Conservation (phyloP, 805 yeast species). For the Yarrowia alimentaria region DNA sequence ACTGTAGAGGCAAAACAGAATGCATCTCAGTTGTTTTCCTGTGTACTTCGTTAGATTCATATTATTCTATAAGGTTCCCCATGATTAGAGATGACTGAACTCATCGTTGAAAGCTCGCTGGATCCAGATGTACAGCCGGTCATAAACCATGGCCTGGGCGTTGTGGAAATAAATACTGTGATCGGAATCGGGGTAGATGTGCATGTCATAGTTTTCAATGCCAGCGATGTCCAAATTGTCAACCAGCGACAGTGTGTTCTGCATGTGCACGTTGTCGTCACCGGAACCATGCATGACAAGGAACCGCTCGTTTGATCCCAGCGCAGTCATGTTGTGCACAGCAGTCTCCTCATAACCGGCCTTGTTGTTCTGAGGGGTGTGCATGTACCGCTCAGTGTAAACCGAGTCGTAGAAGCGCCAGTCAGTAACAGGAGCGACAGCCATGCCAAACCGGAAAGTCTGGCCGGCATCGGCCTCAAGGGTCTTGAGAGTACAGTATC, state of each 20-base stretch:
- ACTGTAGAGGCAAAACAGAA: too few relatives aligned
- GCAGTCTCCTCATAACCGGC: conserved; percentile 59
- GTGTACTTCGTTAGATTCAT: too few relatives aligned
- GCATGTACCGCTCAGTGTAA: conserved; percentile 94
- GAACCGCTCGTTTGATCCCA: conserved; percentile 63
- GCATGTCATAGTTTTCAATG: conserved; percentile 87
- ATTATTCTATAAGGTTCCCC: too few relatives aligned
- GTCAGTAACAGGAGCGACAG: conserved; percentile 97
- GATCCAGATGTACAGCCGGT: conserved; percentile 69
- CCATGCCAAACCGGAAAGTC: conserved; percentile 81
- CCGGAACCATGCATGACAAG: conserved; percentile 94
- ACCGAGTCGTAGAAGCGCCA: conserved; percentile 91
- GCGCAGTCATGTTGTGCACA: conserved; percentile 54
- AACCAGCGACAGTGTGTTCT: conserved; percentile 73
- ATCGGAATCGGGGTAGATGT: conserved; percentile 89
- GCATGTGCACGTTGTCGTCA: conserved; percentile 96
- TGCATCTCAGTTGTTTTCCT: too few relatives aligned
- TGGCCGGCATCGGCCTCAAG: conserved; percentile 75
- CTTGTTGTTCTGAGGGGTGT: conserved; percentile 66
- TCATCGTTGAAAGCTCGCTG: conserved; percentile 38
- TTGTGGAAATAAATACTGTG: conserved; percentile 79
- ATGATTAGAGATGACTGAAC: too few relatives aligned
- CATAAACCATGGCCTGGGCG: conserved; percentile 71
- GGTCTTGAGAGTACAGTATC: conserved; percentile 85
- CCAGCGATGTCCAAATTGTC: conserved; percentile 70